phyloP scores from a whole-genome alignment of 345 rosid genomes.

The Punica granatum region DNA sequence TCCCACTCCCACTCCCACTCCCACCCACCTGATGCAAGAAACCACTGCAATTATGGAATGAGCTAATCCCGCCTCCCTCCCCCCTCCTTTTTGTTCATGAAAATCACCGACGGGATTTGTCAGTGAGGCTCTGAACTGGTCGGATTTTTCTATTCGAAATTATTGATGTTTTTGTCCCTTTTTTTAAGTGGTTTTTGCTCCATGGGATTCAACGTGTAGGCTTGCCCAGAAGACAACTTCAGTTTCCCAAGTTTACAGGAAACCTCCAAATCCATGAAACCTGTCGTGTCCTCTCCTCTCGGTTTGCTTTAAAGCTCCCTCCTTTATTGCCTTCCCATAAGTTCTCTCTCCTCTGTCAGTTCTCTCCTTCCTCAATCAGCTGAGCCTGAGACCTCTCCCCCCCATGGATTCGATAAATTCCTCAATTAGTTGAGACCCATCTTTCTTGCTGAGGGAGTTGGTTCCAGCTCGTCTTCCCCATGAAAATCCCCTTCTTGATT shows the following conservation, averaged over 20 bases:
- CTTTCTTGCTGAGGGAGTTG: background rate
- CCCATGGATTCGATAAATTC: background rate
- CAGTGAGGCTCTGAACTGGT: background rate
- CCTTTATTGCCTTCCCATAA: slow-evolving; percentile 16
- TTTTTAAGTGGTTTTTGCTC: background rate
- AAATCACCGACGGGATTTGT: background rate
- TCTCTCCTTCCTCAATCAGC: background rate
- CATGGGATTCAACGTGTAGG: slow-evolving; percentile 27
- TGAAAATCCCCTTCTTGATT: background rate
- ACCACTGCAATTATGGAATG: background rate
- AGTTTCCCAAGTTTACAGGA: slow-evolving; percentile 3
- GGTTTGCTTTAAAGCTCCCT: background rate
- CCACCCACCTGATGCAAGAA: background rate
- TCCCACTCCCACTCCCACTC: no score
- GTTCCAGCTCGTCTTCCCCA: background rate
- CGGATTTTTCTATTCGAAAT: slow-evolving; percentile 3
- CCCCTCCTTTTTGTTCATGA: background rate
- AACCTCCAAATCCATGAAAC: slow-evolving; percentile 1
- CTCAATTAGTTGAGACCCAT: background rate
- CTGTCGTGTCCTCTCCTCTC: slow-evolving; percentile 11
- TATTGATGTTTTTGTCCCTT: slow-evolving; percentile 2
- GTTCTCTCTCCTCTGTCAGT: background rate
- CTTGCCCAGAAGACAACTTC: slow-evolving; percentile 20
- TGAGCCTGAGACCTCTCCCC: background rate
- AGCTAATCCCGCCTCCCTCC: background rate